These are phyloP conservation scores for Suillus fuscotomentosus DNA, from an alignment of 768 basidiomycete genomes.

Conservation along the genomic window DNA sequence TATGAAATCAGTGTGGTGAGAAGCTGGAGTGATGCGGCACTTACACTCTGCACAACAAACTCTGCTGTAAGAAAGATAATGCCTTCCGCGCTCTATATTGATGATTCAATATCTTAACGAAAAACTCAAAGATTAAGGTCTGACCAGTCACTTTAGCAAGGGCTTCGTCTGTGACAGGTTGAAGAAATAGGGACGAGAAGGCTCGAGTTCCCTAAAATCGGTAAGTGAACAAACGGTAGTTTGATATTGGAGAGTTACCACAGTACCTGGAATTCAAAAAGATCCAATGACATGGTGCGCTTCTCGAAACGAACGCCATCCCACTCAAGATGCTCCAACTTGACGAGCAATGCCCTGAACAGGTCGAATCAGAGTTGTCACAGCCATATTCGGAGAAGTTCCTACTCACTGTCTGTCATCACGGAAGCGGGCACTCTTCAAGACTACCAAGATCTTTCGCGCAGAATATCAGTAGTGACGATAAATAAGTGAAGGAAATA, in stretches of 20 bases:
- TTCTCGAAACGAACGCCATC: constrained; percentile 1
- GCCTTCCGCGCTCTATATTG: neutral
- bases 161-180: neutral
- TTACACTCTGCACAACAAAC: neutral
- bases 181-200: neutral
- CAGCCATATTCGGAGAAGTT: too few relatives aligned
- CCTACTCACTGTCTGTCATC: neutral
- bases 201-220: neutral
- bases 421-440: neutral
- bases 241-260: neutral
- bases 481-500: neutral
- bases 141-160: neutral
- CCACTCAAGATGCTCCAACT: neutral
- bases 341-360: neutral
- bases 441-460: neutral
- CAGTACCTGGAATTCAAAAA: neutral
- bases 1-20: neutral
- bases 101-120: neutral
- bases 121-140: neutral
- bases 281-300: neutral
- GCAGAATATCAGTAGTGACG: neutral
- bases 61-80: neutral
- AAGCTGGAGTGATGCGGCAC: neutral
- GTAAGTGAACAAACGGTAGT: neutral
- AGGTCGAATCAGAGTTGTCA: neutral